These are phyloP conservation scores for Hypoxylon sp. DNA, from an alignment of 2,329 filamentous ascomycete genomes.

Conservation along the genomic window DNA sequence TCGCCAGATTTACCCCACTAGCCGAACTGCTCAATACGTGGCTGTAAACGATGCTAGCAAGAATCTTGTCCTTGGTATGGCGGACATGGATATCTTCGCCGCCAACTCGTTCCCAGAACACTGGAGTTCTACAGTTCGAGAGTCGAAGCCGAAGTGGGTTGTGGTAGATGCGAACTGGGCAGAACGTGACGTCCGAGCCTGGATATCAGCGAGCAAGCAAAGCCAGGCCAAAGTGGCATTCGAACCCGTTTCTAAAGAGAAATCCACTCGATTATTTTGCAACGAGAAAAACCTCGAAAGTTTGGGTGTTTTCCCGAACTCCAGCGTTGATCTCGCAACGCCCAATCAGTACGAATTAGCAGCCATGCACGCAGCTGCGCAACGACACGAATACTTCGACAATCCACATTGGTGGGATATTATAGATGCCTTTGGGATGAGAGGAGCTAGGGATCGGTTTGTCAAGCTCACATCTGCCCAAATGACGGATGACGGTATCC, in stretches of 20 bases:
- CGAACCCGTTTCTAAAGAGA: conserved; percentile 87
- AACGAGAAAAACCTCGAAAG: conserved; percentile 48
- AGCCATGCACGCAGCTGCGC: conserved; percentile 79
- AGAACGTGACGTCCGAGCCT: conserved; percentile 68
- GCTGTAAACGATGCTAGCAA: conserved; percentile 86
- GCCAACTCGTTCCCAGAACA: conserved; percentile 59
- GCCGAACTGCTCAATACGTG: conserved; percentile 88
- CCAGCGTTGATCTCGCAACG: conserved; percentile 76
- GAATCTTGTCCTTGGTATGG: conserved; percentile 90
- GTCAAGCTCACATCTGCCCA: conserved; percentile 69
- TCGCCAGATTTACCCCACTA: conserved; percentile 57
- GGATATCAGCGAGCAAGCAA: conserved; percentile 69
- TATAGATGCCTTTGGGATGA: conserved; percentile 81
- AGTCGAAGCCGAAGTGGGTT: conserved; percentile 74
- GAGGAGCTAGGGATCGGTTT: conserved; percentile 76
- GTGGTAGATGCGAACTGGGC: conserved; percentile 91
- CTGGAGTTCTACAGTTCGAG: conserved; percentile 68
- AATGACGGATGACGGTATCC: conserved; percentile 81
- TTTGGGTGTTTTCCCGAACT: conserved; percentile 64
- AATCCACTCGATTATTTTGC: conserved; percentile 75
- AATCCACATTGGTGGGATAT: conserved; percentile 77
- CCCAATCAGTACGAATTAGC: conserved; percentile 85
- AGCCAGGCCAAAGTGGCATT: conserved; percentile 73
- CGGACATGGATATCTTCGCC: conserved; percentile 90
- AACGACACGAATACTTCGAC: conserved; percentile 72